Evolutionary conservation across 202 grass and related monocot species (phyloP).

Genomic region (Cymbopogon flexuosus): DNA sequence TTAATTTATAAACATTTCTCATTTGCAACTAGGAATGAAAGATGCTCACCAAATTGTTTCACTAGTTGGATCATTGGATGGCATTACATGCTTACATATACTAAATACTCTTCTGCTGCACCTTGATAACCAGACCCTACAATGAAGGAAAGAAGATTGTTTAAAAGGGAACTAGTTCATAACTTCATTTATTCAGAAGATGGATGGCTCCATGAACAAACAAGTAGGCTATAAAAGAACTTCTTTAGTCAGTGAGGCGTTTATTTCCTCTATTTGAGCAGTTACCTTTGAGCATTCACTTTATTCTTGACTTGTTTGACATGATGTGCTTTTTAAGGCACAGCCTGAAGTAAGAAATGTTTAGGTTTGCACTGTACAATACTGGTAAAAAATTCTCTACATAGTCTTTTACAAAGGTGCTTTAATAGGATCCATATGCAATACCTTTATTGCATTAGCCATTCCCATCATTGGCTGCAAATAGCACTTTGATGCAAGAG

Average conservation of each 20-base stretch:
- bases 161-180: not conserved
- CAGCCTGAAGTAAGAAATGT: not conserved
- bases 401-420: not conserved
- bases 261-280: not conserved
- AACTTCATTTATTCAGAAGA: not conserved
- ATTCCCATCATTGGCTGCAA: not conserved
- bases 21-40: not conserved
- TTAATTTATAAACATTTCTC: not conserved
- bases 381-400: not conserved
- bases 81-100: not conserved
- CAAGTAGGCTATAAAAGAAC: not conserved
- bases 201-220: not conserved
- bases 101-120: not conserved
- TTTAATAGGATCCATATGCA: conserved; percentile 2
- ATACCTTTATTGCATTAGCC: conserved; percentile 24
- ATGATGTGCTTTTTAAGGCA: not conserved
- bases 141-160: too few species aligned
- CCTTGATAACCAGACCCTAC: not conserved
- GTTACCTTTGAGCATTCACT: not conserved
- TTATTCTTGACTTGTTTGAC: not conserved
- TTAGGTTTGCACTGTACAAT: not conserved
- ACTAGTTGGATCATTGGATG: not conserved
- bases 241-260: not conserved
- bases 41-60: not conserved
- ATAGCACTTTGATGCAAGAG: not conserved